A percentile compares a stretch with the other conserved stretches of the same genome.
phyloP scores from a whole-genome alignment of 306 rosid species.

The Casuarina equisetifolia region DNA sequence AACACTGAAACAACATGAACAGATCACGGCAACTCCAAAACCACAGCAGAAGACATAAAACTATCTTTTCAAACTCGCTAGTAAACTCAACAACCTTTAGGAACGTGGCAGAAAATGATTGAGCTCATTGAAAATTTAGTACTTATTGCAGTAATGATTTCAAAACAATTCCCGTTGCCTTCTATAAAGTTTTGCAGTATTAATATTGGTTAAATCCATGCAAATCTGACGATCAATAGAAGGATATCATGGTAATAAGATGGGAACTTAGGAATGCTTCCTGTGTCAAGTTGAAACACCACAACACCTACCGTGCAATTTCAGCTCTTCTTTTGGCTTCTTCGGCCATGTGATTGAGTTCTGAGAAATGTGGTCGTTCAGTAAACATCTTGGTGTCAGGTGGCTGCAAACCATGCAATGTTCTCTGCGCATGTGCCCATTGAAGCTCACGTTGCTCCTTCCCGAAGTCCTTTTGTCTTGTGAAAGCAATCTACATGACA shows the following conservation, averaged over 20 bases:
- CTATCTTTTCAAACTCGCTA: background rate
- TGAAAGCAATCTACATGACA: conserved; percentile 80
- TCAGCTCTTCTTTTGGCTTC: conserved; percentile 99
- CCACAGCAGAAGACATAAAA: background rate
- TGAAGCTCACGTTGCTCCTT: conserved; percentile 98
- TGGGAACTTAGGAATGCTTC: background rate
- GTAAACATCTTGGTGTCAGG: conserved; percentile 84
- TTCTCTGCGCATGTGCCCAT: conserved; percentile 99
- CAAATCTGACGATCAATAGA: background rate
- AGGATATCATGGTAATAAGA: background rate
- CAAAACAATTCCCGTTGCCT: background rate
- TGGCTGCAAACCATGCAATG: conserved; percentile 84
- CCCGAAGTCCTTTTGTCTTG: conserved; percentile 98
- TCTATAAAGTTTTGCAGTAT: background rate
- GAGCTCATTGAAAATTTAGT: background rate
- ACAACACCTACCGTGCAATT: conserved; percentile 67
- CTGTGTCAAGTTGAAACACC: conserved; percentile 6
- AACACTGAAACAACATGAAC: background rate
- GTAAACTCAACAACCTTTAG: background rate
- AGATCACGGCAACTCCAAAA: background rate
- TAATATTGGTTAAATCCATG: background rate
- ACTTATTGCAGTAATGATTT: background rate
- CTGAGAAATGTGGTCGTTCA: conserved; percentile 73
- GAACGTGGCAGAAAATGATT: background rate
- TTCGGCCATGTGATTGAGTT: conserved; percentile 96